phyloP scores from a whole-genome alignment of 331 rosid genomes.

The Telfairia occidentalis region DNA sequence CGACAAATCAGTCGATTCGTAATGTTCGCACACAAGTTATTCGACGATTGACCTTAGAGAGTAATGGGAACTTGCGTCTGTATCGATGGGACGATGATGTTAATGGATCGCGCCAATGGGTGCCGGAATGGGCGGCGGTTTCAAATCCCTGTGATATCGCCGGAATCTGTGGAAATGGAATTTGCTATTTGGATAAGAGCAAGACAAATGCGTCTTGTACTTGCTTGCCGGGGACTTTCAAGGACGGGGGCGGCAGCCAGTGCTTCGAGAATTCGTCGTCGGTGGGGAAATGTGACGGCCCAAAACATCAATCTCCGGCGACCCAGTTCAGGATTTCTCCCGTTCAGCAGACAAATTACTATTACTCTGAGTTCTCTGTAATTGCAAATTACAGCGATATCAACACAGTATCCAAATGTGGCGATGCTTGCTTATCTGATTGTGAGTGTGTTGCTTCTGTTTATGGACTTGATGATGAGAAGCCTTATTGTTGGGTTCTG shows the following conservation, averaged over 20 bases:
- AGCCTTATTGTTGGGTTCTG: conserved; percentile 76
- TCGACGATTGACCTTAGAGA: conserved; percentile 50
- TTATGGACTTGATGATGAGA: conserved; percentile 71
- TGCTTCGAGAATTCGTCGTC: conserved; percentile 65
- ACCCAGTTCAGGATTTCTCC: conserved; percentile 38
- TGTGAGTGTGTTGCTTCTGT: conserved; percentile 92
- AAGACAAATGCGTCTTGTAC: conserved; percentile 67
- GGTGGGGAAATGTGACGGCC: conserved; percentile 47
- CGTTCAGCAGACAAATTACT: conserved; percentile 72
- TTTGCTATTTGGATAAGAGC: conserved; percentile 55
- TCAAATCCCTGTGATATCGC: conserved; percentile 85
- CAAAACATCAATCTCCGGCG: conserved; percentile 22
- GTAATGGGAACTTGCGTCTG: conserved; percentile 62
- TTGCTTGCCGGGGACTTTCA: conserved; percentile 66
- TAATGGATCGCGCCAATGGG: conserved; percentile 78
- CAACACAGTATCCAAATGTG: conserved; percentile 53
- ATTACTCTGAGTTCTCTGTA: conserved; percentile 63
- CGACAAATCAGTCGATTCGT: conserved; percentile 28
- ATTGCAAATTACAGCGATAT: conserved; percentile 73
- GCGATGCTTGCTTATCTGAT: conserved; percentile 67
- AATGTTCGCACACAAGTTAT: conserved; percentile 21
- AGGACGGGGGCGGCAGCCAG: conserved; percentile 33
- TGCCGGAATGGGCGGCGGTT: conserved; percentile 90
- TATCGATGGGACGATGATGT: conserved; percentile 75
- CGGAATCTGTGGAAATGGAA: conserved; percentile 83